phyloP scores from a whole-genome alignment of 441 rosid genomes.

The Pelargonium citronellum region DNA sequence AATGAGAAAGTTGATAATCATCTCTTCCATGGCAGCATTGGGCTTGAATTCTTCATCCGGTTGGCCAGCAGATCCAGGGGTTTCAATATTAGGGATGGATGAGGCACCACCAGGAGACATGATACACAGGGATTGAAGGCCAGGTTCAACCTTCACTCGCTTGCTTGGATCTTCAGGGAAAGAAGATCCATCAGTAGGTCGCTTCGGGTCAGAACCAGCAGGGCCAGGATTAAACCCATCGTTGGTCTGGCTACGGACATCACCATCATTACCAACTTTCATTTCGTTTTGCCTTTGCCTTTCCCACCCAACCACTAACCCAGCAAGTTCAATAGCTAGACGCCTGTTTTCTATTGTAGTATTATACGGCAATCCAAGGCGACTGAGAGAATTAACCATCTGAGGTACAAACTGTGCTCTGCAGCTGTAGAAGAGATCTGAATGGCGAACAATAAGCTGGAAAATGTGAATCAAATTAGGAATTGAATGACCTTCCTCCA shows the following conservation, averaged over 20 bases:
- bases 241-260: constrained; percentile 41
- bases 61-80: constrained; percentile 92
- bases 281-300: constrained; percentile 84
- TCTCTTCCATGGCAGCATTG: constrained; percentile 99
- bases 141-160: constrained; percentile 85
- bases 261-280: constrained; percentile 54
- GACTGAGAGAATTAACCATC: constrained; percentile 99
- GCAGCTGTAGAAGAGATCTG: constrained; percentile 91
- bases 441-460: constrained; percentile 93
- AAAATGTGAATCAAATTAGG: constrained; percentile 97
- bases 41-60: constrained; percentile 99
- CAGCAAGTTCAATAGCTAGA: constrained; percentile 99
- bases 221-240: constrained; percentile 54
- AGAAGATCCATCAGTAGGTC: constrained; percentile 59
- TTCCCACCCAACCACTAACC: constrained; percentile 98
- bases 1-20: constrained; percentile 94
- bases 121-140: constrained; percentile 78
- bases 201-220: constrained; percentile 55
- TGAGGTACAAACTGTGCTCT: constrained; percentile 99
- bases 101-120: constrained; percentile 95
- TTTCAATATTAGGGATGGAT: constrained; percentile 76
- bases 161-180: constrained; percentile 73
- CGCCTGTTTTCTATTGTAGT: constrained; percentile 91
- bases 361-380: constrained; percentile 92
- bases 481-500: constrained; percentile 96